Base-by-base conservation (phyloP, 78 protist species). In the Isochrysis galbana region DNA sequence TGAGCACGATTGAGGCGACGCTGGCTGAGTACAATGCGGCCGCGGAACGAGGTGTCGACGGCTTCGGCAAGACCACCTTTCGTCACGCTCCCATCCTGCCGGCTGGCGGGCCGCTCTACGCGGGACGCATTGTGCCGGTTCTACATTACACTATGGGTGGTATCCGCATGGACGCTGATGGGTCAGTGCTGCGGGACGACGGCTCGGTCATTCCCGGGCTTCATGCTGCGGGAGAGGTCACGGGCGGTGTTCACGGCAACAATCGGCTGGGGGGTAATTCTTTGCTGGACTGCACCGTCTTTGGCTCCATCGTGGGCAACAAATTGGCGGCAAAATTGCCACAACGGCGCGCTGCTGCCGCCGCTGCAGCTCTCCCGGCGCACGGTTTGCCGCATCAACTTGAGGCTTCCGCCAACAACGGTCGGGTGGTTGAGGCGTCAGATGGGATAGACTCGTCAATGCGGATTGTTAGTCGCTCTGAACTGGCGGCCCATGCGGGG, bases 121-220 rank as follows among this genome's bases (percentile, higher is more conserved):
- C 83, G 23, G 96, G 94, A 23, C 0, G 82, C 29, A 92, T 97
- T 55, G 95, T 95, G 32, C 98, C 98, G 1, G 92, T 89, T 32
- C 36, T 97, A 29, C 98, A 97, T 94, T 97, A 97, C 95, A 89
- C 94, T 17, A 93, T 96, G 97, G 98, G 98, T 4, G 98, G 98
- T 14, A 7, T 93, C 42, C 11, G 38, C 19, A 54, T 94, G 45
- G 86, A 78, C 94, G 44, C 82, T 25, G 42, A 89, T 3, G n/a
- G n/a, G n/a, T n/a, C n/a, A n/a, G n/a, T n/a, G n/a, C n/a, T n/a
- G n/a, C n/a, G n/a, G n/a, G n/a, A n/a, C n/a, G n/a, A n/a, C n/a
- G n/a, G n/a, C n/a, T n/a, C n/a, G n/a, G n/a, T n/a, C n/a, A n/a
- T n/a, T n/a, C n/a, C n/a, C n/a, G n/a, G n/a, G n/a, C n/a, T n/a